Base-by-base conservation (phyloP, 2,329 filamentous ascomycete genomes). In the Paramyrothecium roridum region DNA sequence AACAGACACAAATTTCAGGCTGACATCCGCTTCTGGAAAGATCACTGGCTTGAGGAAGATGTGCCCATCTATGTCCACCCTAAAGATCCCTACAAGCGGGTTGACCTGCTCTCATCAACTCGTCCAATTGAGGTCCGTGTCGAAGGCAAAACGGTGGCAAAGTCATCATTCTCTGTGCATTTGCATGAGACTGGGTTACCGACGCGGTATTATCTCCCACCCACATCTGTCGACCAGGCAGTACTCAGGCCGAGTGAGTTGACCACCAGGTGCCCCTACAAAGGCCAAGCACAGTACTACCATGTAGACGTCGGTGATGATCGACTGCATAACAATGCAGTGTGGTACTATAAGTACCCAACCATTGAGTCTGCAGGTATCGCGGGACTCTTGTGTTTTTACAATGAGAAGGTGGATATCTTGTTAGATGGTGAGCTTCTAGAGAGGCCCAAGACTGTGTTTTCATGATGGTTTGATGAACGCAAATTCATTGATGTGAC, bases 341-440 rank as follows among this genome's bases (percentile, higher is more conserved):
- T 86, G 1, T 89, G 86, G 86, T 87, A 80, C 56, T 89, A 89
- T 54, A 71, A 71, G 17, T 74, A 76, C 12, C 84, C 86, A 3
- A 82, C 79, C 0, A 62, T 73, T 0, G 86, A 89, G 68, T 81
- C 80, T 54, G 78, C 76, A 2, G 69, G 67, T 2, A 73, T 89
- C 56, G 80, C 80, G 1, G 84, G 84, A 2, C 65, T 76, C 49
- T 49, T 86, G 52, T 88, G 84, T 63, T 89, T 88, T 57, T 88
- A 88, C 59, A 87, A 88, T 58, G 86, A 89, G 66, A 85, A 84
- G 68, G 83, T 89, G 2, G 82, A 87, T 57, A 77, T 88, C n/a
- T 72, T 75, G 54, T 59, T 87, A 7, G 82, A 84, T 57, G 84
- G 84, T 1, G 64, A 69, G 53, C 57, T 66, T 34, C 40, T 72